Percentiles rank a stretch among this genome's conserved stretches.
Evolutionary conservation across 306 rosid species (phyloP).

Genomic region (Carpinus fangiana): DNA sequence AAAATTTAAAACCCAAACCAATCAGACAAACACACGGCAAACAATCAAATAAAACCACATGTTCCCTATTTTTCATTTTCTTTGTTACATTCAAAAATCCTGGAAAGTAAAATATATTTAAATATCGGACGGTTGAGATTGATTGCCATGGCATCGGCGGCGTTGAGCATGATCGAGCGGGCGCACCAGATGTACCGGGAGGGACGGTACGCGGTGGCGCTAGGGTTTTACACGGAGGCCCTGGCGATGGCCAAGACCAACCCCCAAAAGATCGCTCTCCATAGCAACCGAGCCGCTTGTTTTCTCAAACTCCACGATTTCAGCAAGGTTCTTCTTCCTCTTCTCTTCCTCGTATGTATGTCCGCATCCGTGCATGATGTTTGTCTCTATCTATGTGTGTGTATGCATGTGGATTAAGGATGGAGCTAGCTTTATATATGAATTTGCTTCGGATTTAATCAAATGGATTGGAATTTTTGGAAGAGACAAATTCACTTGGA

Average conservation of each 20-base stretch:
- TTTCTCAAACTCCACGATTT: conserved; percentile 84
- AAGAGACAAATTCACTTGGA: not conserved
- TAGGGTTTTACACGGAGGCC: conserved; percentile 84
- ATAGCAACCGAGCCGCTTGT: conserved; percentile 92
- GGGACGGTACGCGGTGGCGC: conserved; percentile 71
- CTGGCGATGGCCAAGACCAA: conserved; percentile 67
- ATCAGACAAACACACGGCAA: not conserved
- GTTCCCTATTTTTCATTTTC: no score
- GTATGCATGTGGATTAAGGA: not conserved
- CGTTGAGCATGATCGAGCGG: conserved; percentile 71
- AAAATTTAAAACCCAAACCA: not conserved
- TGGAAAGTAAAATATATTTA: not conserved
- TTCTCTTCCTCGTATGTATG: not conserved
- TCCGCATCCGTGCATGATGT: not conserved
- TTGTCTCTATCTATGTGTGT: not conserved
- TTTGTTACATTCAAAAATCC: not conserved
- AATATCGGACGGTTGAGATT: conserved; percentile 2
- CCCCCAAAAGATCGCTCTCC: conserved; percentile 77
- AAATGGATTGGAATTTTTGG: not conserved
- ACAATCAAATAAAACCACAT: not conserved
- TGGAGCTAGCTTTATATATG: not conserved
- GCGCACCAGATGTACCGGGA: conserved; percentile 90
- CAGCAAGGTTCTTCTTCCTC: conserved; percentile 55
- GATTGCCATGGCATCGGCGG: conserved; percentile 50
- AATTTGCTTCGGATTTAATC: not conserved